A percentile compares a stretch with the other conserved stretches of the same genome.
phyloP scores from a whole-genome alignment of 495 filamentous ascomycete genomes.

The Penicillium goetzii region DNA sequence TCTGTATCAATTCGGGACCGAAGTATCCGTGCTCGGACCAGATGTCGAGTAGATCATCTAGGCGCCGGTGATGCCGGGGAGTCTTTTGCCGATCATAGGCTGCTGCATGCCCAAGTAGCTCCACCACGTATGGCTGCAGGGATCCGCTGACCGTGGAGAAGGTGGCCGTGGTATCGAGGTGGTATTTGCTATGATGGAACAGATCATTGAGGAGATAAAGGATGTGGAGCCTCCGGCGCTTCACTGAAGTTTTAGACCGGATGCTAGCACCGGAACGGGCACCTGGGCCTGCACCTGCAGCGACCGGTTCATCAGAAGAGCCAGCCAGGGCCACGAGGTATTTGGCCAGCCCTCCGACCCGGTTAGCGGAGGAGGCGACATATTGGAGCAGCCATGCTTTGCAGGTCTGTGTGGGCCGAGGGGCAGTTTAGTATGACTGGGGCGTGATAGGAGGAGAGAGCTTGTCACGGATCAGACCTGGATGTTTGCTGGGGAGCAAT shows the following conservation, averaged over 20 bases:
- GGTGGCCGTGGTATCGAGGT: constrained; percentile 44
- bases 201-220: constrained; percentile 85
- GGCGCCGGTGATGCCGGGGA: constrained; percentile 67
- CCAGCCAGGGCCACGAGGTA: constrained; percentile 71
- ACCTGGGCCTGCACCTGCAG: constrained; percentile 10
- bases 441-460: constrained; percentile 31
- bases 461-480: constrained; percentile 78
- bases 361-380: constrained; percentile 67
- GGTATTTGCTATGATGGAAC: constrained; percentile 75
- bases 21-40: constrained; percentile 78
- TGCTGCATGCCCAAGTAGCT: constrained; percentile 64
- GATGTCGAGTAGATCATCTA: constrained; percentile 68
- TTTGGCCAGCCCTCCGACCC: constrained; percentile 70
- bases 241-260: constrained; percentile 54
- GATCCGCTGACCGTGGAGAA: constrained; percentile 60
- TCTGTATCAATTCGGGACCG: constrained; percentile 55
- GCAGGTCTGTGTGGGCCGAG: constrained; percentile 67
- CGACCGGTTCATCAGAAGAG: constrained; percentile 51
- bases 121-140: constrained; percentile 62
- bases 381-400: constrained; percentile 82
- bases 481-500: constrained; percentile 83
- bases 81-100: constrained; percentile 59
- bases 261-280: not conserved
- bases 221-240: constrained; percentile 73
- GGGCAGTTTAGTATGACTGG: constrained; percentile 48